phyloP scores from a whole-genome alignment of 2,329 filamentous ascomycete species.

The Decorospora gaudefroyi region DNA sequence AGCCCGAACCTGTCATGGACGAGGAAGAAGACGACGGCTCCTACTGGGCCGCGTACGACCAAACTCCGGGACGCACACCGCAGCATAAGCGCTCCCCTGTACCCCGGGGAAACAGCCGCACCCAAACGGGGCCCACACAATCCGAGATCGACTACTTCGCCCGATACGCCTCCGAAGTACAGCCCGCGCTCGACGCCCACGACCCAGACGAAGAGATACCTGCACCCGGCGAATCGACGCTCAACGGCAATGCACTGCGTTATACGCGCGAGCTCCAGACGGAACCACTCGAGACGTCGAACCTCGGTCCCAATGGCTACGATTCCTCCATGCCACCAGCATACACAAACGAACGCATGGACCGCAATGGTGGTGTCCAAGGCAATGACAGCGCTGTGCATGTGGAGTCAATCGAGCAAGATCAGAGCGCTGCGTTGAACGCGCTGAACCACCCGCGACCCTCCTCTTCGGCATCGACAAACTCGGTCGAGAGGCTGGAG shows the following conservation, averaged over 20 bases:
- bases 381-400: slow-evolving; percentile 28
- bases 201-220: slow-evolving; percentile 72
- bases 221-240: slow-evolving; percentile 55
- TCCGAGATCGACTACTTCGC: slow-evolving; percentile 74
- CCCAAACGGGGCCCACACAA: slow-evolving; percentile 42
- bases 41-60: slow-evolving; percentile 81
- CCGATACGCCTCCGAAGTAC: slow-evolving; percentile 73
- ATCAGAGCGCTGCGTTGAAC: slow-evolving; percentile 30
- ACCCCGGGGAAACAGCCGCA: slow-evolving; percentile 52
- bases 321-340: slow-evolving; percentile 40
- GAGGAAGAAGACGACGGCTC: slow-evolving; percentile 70
- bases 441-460: slow-evolving; percentile 44
- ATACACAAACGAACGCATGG: slow-evolving; percentile 16
- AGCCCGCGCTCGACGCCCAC: slow-evolving; percentile 79
- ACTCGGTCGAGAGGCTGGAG: slow-evolving; percentile 64
- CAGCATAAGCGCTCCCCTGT: slow-evolving; percentile 64
- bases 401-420: slow-evolving; percentile 28
- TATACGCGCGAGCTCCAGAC: slow-evolving; percentile 50
- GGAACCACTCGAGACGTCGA: slow-evolving; percentile 51
- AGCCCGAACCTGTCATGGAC: slow-evolving; percentile 22
- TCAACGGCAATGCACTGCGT: slow-evolving; percentile 58
- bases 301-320: slow-evolving; percentile 38
- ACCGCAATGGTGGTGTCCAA: slow-evolving; percentile 1
- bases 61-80: slow-evolving; percentile 57
- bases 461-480: slow-evolving; percentile 50